Percentiles rank a stretch among this genome's conserved stretches.
These are phyloP conservation scores for Mallotus repandus DNA, from an alignment of 441 rosid genomes.

Conservation along the genomic window DNA sequence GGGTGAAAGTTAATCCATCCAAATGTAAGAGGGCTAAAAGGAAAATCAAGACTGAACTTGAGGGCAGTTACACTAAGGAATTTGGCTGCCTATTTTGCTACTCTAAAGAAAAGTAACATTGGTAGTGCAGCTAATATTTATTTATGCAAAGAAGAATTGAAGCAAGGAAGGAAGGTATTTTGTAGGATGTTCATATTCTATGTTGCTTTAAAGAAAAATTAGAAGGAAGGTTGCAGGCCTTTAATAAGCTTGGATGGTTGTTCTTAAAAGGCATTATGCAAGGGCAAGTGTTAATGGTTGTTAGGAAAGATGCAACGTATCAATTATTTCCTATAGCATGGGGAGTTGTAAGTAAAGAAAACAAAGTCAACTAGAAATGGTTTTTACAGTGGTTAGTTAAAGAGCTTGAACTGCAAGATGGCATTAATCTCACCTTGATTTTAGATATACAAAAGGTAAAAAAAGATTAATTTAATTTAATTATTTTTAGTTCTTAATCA, in stretches of 20 bases:
- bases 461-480: too few relatives aligned
- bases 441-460: not conserved
- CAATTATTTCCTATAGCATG: not conserved
- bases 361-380: not conserved
- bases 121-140: too few relatives aligned
- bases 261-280: not conserved
- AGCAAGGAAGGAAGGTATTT: not conserved
- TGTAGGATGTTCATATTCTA: not conserved
- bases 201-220: not conserved
- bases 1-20: too few relatives aligned
- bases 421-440: not conserved
- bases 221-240: not conserved
- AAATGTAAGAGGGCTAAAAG: too few relatives aligned
- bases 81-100: too few relatives aligned
- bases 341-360: not conserved
- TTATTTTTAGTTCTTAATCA: too few relatives aligned
- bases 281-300: not conserved
- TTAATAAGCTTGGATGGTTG: too few relatives aligned
- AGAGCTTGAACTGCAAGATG: not conserved
- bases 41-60: too few relatives aligned
- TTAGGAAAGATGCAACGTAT: not conserved
- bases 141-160: not conserved
- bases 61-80: too few relatives aligned
- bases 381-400: not conserved
- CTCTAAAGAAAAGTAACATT: too few relatives aligned